Evolutionary conservation across 163 green algal species (phyloP), one percentile per base, ranked within the genome.

Genomic region (Scenedesmus sp.): DNA sequence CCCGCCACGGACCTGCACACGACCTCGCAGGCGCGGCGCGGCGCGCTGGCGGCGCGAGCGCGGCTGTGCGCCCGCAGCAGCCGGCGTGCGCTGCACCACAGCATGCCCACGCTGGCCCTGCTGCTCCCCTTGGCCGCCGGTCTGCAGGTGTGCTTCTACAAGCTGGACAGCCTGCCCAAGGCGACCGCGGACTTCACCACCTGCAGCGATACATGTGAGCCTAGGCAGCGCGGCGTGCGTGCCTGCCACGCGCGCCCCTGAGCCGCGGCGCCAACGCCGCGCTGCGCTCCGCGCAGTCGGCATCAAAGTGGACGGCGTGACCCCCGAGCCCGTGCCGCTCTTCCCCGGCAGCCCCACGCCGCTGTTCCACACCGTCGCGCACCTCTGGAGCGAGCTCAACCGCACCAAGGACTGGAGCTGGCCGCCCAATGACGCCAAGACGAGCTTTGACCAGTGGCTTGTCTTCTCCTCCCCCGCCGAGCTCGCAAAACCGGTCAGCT

Each of bases 101-200:
- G 39, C n/a, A 47, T 47, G 39, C 7, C 7, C 39, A 47, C 39
- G 63, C 39, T 33, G 28, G 45, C 45, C 47, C 26, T 60, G 26
- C 39, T 47, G 39, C n/a, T n/a, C n/a, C n/a, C n/a, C n/a, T n/a
- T n/a, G n/a, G n/a, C n/a, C n/a, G 31, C 24, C 6, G 58, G 29
- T 31, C n/a, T 28, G 54, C 57, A 80, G 72, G 63, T 81, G 39
- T 81, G 74, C 36, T 81, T 81, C 50, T 81, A 81, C 74, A 81
- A 81, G 74, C 26, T 81, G 5, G 74, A 81, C 42, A 33, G 28
- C 10, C 14, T 26, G 7, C 74, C 74, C 4, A 75, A 1, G 6
- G 74, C 62, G 0, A 26, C 33, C 13, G 53, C 42, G 29, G 62
- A 48, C 28, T 81, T 81, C 62, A 18, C 33, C 18, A 81, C 26